A percentile compares a stretch with the other conserved stretches of the same genome.
phyloP scores from a whole-genome alignment of 495 filamentous ascomycete species.

The Penicillium paradoxum region DNA sequence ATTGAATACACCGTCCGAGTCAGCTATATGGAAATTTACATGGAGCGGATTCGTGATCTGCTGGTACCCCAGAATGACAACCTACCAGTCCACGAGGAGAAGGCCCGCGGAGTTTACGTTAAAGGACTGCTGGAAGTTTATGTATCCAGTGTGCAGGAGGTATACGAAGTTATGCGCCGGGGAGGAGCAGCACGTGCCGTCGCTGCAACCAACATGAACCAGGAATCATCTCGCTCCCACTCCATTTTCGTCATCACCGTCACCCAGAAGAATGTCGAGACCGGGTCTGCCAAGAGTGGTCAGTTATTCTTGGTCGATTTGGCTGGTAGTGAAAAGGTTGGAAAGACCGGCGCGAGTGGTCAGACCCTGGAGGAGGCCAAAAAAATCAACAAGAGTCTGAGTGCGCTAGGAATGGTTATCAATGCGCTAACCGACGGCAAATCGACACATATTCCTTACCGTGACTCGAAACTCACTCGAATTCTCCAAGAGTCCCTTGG shows the following conservation, averaged over 20 bases:
- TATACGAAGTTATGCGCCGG: constrained; percentile 94
- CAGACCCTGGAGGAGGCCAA: constrained; percentile 98
- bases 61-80: constrained; percentile 91
- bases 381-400: constrained; percentile 99
- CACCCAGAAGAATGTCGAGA: constrained; percentile 96
- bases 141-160: constrained; percentile 90
- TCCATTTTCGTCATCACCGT: constrained; percentile 98
- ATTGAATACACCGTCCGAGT: constrained; percentile 98
- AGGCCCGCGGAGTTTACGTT: constrained; percentile 92
- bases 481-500: constrained; percentile 95
- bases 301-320: constrained; percentile 96
- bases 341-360: constrained; percentile 95
- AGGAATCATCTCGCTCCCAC: constrained; percentile 96
- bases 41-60: constrained; percentile 96
- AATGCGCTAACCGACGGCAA: constrained; percentile 96
- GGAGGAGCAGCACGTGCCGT: constrained; percentile 85
- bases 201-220: constrained; percentile 99
- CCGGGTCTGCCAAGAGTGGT: constrained; percentile 92
- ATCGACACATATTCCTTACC: constrained; percentile 95
- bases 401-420: constrained; percentile 97
- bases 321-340: constrained; percentile 96
- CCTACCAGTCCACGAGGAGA: constrained; percentile 93
- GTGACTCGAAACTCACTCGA: constrained; percentile 96
- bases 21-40: constrained; percentile 99
- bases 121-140: constrained; percentile 94